A percentile compares a stretch with the other conserved stretches of the same genome.
These are phyloP conservation scores for Eragrostis nindensis DNA, from an alignment of 176 grass and related monocot species.

Conservation along the genomic window DNA sequence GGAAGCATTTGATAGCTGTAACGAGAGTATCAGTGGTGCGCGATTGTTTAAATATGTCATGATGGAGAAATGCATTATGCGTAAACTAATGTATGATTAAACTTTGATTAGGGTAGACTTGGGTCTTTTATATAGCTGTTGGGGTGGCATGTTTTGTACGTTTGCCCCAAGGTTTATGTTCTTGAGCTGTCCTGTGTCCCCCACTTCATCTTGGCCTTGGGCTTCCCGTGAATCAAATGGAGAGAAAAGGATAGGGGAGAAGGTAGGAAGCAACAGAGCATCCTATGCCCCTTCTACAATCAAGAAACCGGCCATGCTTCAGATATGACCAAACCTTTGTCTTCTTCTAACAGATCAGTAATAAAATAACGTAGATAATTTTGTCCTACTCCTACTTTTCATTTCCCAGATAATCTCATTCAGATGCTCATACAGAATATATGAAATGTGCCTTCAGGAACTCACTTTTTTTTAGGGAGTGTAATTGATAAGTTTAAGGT, in stretches of 20 bases:
- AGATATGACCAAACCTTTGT: slow-evolving; percentile 43
- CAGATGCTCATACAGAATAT: not conserved
- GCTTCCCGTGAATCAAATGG: slow-evolving; percentile 56
- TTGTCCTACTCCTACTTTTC: not conserved
- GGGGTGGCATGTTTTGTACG: slow-evolving; percentile 61
- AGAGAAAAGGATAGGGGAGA: slow-evolving; percentile 28
- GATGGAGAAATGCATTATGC: not conserved
- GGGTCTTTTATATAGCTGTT: slow-evolving; percentile 40
- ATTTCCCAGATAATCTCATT: not conserved
- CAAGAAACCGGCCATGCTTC: slow-evolving; percentile 48
- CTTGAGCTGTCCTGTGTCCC: slow-evolving; percentile 51
- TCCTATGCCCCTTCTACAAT: slow-evolving; percentile 49
- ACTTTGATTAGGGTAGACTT: slow-evolving; percentile 39
- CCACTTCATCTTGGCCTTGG: slow-evolving; percentile 42
- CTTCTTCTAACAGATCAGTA: slow-evolving; percentile 16
- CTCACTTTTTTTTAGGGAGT: not conserved
- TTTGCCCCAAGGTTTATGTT: slow-evolving; percentile 41
- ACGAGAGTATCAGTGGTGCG: not conserved
- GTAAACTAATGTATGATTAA: slow-evolving; percentile 33
- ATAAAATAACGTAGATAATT: slow-evolving; percentile 26
- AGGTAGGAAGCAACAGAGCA: slow-evolving; percentile 53
- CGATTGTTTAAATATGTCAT: slow-evolving; percentile 11
- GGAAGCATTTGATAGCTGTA: slow-evolving; percentile 21
- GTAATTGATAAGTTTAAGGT: not conserved
- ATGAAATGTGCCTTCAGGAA: not conserved